Evolutionary conservation across 257 asterid species (phyloP).

Genomic region (Craterostigma plantagineum): DNA sequence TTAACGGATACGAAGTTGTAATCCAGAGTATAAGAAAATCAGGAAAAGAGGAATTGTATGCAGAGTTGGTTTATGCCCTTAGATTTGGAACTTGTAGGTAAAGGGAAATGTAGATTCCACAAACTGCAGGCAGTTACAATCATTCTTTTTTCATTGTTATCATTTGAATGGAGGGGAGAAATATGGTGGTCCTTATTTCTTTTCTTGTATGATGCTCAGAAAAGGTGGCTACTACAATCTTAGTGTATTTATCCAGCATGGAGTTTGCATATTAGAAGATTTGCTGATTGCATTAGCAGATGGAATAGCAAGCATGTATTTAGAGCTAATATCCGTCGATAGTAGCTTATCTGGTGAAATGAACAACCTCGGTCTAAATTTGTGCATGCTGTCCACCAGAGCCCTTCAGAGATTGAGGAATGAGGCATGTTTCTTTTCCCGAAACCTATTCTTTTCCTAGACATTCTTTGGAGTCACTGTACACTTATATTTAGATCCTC

Average conservation of each 20-base stretch:
- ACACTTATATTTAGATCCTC: too few relatives aligned
- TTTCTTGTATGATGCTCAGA: constrained; percentile 14
- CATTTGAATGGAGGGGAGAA: too few relatives aligned
- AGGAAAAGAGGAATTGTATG: constrained; percentile 75
- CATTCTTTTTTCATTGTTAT: too few relatives aligned
- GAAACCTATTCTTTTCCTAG: not conserved
- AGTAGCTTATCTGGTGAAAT: constrained; percentile 46
- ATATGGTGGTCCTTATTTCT: too few relatives aligned
- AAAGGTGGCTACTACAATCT: constrained; percentile 36
- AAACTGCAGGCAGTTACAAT: too few relatives aligned
- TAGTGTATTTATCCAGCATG: constrained; percentile 54
- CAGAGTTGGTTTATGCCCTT: constrained; percentile 62
- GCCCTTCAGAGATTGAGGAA: constrained; percentile 40
- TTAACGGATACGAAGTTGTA: constrained; percentile 41
- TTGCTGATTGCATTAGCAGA: constrained; percentile 71
- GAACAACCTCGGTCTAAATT: constrained; percentile 37
- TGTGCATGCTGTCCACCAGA: constrained; percentile 43
- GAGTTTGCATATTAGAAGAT: constrained; percentile 70
- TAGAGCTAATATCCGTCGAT: constrained; percentile 94
- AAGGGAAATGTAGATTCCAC: constrained; percentile 5
- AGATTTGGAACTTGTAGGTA: constrained; percentile 70
- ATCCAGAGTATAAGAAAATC: constrained; percentile 55
- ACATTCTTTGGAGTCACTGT: too few relatives aligned
- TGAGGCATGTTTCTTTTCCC: constrained; percentile 15
- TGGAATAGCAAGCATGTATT: constrained; percentile 82